phyloP scores from a whole-genome alignment of 805 yeast species.

The Dipodascopsis uninucleata region DNA sequence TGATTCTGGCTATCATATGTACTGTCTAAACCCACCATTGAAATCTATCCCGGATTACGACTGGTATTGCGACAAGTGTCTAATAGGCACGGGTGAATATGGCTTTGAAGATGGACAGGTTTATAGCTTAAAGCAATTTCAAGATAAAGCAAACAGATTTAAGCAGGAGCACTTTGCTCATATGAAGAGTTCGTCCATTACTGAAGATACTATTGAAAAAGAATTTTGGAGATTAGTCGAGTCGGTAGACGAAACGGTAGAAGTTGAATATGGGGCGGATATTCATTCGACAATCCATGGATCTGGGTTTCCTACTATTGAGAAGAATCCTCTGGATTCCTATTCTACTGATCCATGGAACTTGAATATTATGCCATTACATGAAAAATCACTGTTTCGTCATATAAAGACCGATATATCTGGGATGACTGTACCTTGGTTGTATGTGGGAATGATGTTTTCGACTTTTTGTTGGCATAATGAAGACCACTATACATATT shows the following conservation, averaged over 20 bases:
- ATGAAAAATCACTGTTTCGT: constrained; percentile 36
- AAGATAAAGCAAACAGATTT: constrained; percentile 51
- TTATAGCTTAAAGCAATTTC: constrained; percentile 60
- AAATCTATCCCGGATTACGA: constrained; percentile 50
- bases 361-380: constrained; percentile 37
- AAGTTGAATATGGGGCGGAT: constrained; percentile 43
- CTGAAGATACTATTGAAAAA: constrained; percentile 32
- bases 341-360: constrained; percentile 41
- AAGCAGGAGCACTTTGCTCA: constrained; percentile 37
- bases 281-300: constrained; percentile 38
- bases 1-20: constrained; percentile 61
- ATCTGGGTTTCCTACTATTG: constrained; percentile 38
- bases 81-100: constrained; percentile 82
- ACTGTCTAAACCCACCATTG: constrained; percentile 61
- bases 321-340: constrained; percentile 32
- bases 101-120: constrained; percentile 72
- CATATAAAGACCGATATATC: constrained; percentile 47
- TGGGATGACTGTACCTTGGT: constrained; percentile 96
- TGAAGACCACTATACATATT: constrained; percentile 88
- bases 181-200: constrained; percentile 1
- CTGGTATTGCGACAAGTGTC: constrained; percentile 82
- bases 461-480: constrained; percentile 97
- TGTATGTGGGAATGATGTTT: constrained; percentile 82
- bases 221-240: constrained; percentile 40
- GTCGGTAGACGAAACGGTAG: constrained; percentile 32